These are phyloP conservation scores for Claviceps quebecensis DNA, from an alignment of 2,329 filamentous ascomycete species.

Conservation along the genomic window DNA sequence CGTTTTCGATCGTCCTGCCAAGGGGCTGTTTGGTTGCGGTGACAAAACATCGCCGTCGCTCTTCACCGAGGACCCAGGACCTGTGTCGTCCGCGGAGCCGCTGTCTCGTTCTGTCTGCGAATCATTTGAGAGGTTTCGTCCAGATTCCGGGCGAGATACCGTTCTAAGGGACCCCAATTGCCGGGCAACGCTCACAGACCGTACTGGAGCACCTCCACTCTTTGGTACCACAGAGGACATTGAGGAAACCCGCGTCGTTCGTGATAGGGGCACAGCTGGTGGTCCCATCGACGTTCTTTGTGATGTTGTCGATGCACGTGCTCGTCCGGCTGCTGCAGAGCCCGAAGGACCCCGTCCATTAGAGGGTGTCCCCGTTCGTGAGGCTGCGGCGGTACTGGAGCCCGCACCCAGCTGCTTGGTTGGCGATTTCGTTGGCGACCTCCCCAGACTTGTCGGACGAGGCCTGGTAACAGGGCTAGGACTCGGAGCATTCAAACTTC, in stretches of 20 bases:
- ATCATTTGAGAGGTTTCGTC: slow-evolving; percentile 32
- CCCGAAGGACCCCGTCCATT: slow-evolving; percentile 33
- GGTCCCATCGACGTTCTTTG: slow-evolving; percentile 55
- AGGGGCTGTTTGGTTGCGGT: slow-evolving; percentile 36
- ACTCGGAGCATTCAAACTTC: slow-evolving; percentile 58
- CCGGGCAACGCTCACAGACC: slow-evolving; percentile 28
- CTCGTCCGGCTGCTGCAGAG: slow-evolving; percentile 20
- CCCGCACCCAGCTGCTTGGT: slow-evolving; percentile 54
- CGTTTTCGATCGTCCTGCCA: slow-evolving; percentile 33
- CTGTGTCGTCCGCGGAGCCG: slow-evolving; percentile 19
- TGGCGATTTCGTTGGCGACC: slow-evolving; percentile 67
- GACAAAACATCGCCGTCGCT: slow-evolving; percentile 37
- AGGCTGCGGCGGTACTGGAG: slow-evolving; percentile 42
- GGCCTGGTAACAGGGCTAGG: slow-evolving; percentile 54
- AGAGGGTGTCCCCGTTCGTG: slow-evolving; percentile 52
- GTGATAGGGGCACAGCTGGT: slow-evolving; percentile 35
- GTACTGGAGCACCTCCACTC: slow-evolving; percentile 17
- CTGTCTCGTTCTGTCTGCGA: slow-evolving; percentile 29
- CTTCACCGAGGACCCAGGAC: slow-evolving; percentile 31
- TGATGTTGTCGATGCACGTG: slow-evolving; percentile 40
- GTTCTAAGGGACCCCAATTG: slow-evolving; percentile 23
- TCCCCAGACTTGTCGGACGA: slow-evolving; percentile 40
- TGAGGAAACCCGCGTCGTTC: slow-evolving; percentile 30
- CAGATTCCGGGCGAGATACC: slow-evolving; percentile 23
- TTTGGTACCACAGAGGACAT: slow-evolving; percentile 25